Conservation (phyloP, 192 early-diverging fungal species). For the Pilaira anomala region DNA sequence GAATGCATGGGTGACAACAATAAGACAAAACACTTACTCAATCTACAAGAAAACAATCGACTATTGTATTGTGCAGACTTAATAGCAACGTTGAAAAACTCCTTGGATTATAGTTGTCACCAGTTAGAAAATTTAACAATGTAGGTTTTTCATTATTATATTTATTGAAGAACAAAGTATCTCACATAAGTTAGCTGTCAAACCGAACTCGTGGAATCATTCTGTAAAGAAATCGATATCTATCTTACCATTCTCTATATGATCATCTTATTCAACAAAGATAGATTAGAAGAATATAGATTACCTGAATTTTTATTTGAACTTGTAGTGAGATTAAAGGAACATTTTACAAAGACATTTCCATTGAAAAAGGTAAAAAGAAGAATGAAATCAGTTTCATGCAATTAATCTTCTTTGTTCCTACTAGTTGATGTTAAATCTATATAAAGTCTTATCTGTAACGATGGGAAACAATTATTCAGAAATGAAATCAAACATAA, state of each 20-base stretch:
- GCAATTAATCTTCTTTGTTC: neutral
- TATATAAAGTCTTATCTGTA: slow-evolving; percentile 65
- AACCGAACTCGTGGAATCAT: neutral
- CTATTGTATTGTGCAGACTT: slow-evolving; percentile 58
- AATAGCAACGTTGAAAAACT: slow-evolving; percentile 53
- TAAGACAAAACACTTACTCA: neutral
- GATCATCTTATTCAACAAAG: slow-evolving; percentile 43
- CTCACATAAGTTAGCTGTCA: neutral
- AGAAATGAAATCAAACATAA: slow-evolving; percentile 47
- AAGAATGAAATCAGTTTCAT: neutral
- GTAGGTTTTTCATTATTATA: slow-evolving; percentile 17
- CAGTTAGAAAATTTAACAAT: slow-evolving; percentile 43
- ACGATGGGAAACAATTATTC: slow-evolving; percentile 54
- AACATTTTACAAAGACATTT: slow-evolving; percentile 66
- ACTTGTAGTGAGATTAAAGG: slow-evolving; percentile 59
- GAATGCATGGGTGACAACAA: neutral
- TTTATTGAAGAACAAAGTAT: neutral
- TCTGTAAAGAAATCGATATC: slow-evolving; percentile 40
- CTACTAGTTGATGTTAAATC: slow-evolving; percentile 48
- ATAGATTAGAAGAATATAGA: slow-evolving; percentile 25
- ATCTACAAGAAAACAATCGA: slow-evolving; percentile 38
- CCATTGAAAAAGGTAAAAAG: slow-evolving; percentile 66
- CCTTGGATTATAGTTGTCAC: slow-evolving; percentile 52
- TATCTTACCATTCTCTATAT: slow-evolving; percentile 65
- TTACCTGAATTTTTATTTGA: slow-evolving; percentile 65